These are phyloP conservation scores for Lithocarpus polystachyus DNA, from an alignment of 306 rosid species.

Conservation along the genomic window DNA sequence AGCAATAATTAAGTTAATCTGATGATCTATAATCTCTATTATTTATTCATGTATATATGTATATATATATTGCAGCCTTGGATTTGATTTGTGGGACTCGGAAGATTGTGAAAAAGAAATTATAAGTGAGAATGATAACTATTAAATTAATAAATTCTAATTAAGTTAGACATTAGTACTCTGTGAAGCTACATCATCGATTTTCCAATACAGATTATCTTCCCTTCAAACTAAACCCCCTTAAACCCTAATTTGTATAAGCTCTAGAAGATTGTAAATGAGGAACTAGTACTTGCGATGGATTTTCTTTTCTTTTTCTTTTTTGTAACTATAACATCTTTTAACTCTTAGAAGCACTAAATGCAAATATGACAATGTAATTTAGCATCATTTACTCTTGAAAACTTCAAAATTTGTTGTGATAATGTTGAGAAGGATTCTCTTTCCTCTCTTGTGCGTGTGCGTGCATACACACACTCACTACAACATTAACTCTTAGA, in stretches of 20 bases:
- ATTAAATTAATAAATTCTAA: neutral
- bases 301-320: neutral
- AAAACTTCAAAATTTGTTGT: neutral
- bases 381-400: conserved; percentile 2
- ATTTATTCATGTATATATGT: neutral
- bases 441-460: neutral
- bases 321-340: neutral
- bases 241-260: neutral
- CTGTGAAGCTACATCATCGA: neutral
- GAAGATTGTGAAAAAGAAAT: neutral
- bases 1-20: neutral
- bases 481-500: neutral
- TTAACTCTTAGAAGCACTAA: neutral
- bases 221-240: neutral
- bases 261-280: neutral
- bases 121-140: neutral
- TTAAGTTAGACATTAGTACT: neutral
- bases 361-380: neutral
- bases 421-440: neutral
- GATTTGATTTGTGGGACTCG: neutral
- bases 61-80: neutral
- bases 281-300: neutral
- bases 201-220: neutral
- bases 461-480: neutral
- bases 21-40: neutral